Conservation (phyloP, 495 filamentous ascomycete species). For the Podospora pseudopauciseta region DNA sequence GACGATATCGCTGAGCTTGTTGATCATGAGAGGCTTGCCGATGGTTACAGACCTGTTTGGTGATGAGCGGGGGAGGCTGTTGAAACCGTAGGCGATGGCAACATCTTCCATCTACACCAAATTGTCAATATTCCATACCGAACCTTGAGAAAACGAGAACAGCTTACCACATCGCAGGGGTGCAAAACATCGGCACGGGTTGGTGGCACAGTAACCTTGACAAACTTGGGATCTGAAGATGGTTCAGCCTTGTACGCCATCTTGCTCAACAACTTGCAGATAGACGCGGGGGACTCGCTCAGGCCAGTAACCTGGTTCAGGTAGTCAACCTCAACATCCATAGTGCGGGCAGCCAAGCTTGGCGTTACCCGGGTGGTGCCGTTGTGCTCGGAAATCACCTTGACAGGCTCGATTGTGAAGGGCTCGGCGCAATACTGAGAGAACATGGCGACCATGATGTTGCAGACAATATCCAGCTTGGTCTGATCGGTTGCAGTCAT, state of each 20-base stretch:
- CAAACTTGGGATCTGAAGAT: slow-evolving; percentile 60
- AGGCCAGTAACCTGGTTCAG: slow-evolving; percentile 90
- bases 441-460: slow-evolving; percentile 97
- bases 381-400: slow-evolving; percentile 90
- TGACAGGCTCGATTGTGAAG: slow-evolving; percentile 90
- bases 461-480: slow-evolving; percentile 92
- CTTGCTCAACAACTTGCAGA: slow-evolving; percentile 72
- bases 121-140: background rate
- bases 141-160: background rate
- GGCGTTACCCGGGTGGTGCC: slow-evolving; percentile 73
- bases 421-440: slow-evolving; percentile 80
- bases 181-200: slow-evolving; percentile 94
- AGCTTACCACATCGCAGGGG: slow-evolving; percentile 73
- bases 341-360: slow-evolving; percentile 67
- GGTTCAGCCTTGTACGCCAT: slow-evolving; percentile 82
- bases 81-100: slow-evolving; percentile 94
- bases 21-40: slow-evolving; percentile 81
- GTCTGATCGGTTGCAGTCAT: slow-evolving; percentile 96
- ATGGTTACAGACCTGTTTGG: slow-evolving; percentile 80
- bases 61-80: slow-evolving; percentile 79
- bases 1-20: slow-evolving; percentile 91
- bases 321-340: slow-evolving; percentile 83
- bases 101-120: slow-evolving; percentile 78
- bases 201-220: slow-evolving; percentile 79
- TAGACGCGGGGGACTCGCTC: slow-evolving; percentile 61